phyloP scores from a whole-genome alignment of 306 rosid species.

The Quercus dentata region DNA sequence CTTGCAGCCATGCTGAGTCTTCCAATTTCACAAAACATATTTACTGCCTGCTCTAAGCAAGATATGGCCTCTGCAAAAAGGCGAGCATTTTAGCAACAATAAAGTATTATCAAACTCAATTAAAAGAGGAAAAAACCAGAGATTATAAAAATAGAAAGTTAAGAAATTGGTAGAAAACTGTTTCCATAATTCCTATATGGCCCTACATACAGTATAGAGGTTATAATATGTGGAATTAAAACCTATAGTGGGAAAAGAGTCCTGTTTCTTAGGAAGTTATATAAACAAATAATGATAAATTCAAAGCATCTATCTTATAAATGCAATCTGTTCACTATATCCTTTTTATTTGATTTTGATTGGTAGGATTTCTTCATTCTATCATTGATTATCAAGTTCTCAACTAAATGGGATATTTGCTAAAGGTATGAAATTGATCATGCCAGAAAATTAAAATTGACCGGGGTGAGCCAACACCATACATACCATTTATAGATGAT shows the following conservation, averaged over 20 bases:
- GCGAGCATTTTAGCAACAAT: neutral
- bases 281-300: neutral
- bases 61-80: conserved; percentile 64
- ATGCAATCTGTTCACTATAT: neutral
- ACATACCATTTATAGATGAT: conserved; percentile 59
- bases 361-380: neutral
- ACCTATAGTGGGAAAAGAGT: neutral
- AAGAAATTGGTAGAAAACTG: neutral
- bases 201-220: neutral
- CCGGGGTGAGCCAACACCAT: neutral
- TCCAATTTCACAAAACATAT: conserved; percentile 91
- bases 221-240: neutral
- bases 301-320: neutral
- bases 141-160: neutral
- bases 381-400: neutral
- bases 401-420: neutral
- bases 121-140: neutral
- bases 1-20: conserved; percentile 98
- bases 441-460: neutral
- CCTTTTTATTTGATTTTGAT: neutral
- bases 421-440: neutral
- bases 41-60: conserved; percentile 75
- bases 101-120: neutral
- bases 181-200: neutral
- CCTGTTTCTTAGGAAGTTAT: neutral